phyloP scores from a whole-genome alignment of 1,284 basidiomycete genomes.

The Phylloboletellus chloephorus region DNA sequence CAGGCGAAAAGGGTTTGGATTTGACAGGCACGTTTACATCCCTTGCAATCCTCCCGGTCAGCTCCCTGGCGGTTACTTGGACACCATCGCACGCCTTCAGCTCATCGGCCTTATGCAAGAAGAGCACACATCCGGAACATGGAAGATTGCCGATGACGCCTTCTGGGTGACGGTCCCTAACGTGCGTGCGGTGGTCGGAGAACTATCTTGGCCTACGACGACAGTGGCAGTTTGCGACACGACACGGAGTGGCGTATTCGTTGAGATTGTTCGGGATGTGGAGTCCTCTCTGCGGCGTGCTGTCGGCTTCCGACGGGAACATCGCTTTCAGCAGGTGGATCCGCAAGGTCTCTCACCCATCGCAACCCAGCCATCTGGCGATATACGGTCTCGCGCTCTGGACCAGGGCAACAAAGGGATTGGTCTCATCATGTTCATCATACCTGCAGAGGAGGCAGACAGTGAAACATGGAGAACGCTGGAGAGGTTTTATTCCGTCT shows the following conservation, averaged over 20 bases:
- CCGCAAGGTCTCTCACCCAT: constrained; percentile 5
- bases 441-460: constrained; percentile 7
- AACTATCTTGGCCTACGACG: constrained; percentile 22
- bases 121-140: constrained; percentile 13
- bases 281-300: constrained; percentile 10
- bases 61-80: neutral
- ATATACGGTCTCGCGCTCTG: neutral
- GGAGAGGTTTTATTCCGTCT: constrained; percentile 15
- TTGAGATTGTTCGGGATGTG: constrained; percentile 7
- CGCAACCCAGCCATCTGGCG: constrained; percentile 2
- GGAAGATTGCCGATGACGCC: constrained; percentile 12
- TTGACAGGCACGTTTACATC: constrained; percentile 21
- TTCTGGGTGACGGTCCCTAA: constrained; percentile 19
- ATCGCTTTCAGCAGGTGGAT: constrained; percentile 22
- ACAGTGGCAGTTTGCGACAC: constrained; percentile 21
- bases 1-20: constrained; percentile 16
- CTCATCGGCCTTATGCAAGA: constrained; percentile 14
- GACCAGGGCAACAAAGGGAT: constrained; percentile 5
- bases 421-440: constrained; percentile 17
- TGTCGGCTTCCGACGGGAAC: neutral
- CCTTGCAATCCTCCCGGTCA: constrained; percentile 10
- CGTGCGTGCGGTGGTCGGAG: constrained; percentile 18
- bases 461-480: constrained; percentile 15
- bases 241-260: constrained; percentile 11
- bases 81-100: neutral